Evolutionary conservation across 2,329 filamentous ascomycete species (phyloP), one percentile per base, ranked within the genome.

Genomic region (Diplodia seriata): DNA sequence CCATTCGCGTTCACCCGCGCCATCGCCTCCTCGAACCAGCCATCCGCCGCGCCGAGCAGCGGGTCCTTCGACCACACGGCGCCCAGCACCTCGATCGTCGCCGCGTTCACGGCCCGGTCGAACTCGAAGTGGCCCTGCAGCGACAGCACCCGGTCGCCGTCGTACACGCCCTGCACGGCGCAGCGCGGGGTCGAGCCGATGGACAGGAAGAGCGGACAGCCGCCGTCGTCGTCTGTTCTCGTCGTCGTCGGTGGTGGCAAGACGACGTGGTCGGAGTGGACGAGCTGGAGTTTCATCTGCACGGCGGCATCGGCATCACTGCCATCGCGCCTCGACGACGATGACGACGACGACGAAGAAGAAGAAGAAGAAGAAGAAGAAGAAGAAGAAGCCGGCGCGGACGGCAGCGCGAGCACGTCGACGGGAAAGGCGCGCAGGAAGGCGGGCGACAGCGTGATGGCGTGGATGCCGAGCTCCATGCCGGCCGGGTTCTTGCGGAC

Each of bases 91-190:
- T 74, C 71, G 73, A 82, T 83, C 7, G 85, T 64, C 61, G 83
- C 77, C 0, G 78, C 79, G 62, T 82, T 84, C 65, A 66, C 51
- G 29, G 86, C 73, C 7, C 75, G 76, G 73, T 84, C 80, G 70
- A 85, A 86, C 72, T 84, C 82, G 9, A 70, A 74, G 70, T 81
- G 82, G 2, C 80, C 74, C 78, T 85, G 86, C 6, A 83, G 81
- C 79, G 64, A 80, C 82, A 20, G 72, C 70, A 12, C 80, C 80
- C 9, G 78, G 43, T 20, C 43, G 72, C 56, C 80, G 77, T 70
- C 78, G 81, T 6, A 79, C 76, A 7, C 79, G 72, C 72, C 80
- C 72, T 76, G 74, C 6, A 83, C 64, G 55, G 82, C 80, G 26
- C 74, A 73, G 66, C 78, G 75, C 14, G 74, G 74, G 7, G 74